Evolutionary conservation across 169 alveolate species (phyloP), one percentile per base, ranked within the genome.

Genomic region (Plasmodium knowlesi): DNA sequence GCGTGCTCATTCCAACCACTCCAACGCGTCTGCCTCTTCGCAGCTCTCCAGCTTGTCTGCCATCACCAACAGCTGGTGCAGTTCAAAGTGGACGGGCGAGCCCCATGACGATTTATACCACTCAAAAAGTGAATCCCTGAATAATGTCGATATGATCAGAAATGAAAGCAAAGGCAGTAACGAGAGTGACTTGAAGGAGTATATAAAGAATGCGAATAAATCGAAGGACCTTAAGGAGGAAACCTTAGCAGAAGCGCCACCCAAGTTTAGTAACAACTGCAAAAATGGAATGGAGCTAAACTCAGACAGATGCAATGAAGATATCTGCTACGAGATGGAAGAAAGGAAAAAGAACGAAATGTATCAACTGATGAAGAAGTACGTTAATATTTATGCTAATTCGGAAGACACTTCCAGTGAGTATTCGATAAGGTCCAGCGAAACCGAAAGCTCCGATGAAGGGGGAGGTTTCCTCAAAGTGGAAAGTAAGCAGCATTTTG

Each of bases 311-410:
- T 14, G 43, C 53, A 37, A 37, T 37, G 70, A 83, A 37, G 74
- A 57, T 30, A 46, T 43, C 19, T 74, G 3, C 30, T 43, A 41
- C 25, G 34, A 57, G 28, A 25, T 41, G 71, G 89, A 79, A 89
- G 83, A 89, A 73, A 89, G 72, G 50, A 89, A 71, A 78, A 89
- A 61, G 82, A 78, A 89, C 73, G 82, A 89, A 89, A 79, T 89
- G 46, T 19, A 89, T 30, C 70, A 79, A 5, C 71, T 89, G 82
- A 53, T 89, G 72, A 89, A 79, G 34, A 89, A 78, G 25, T 89
- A 89, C 53, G 34, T 89, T 16, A 57, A 57, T 79, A 89, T 89
- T 54, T 79, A 89, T 67, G 54, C 32, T 19, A 71, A 79, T 41
- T 50, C 57, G 67, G 93, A 84, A 46, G 50, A n/a, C 54, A 53